phyloP scores from a whole-genome alignment of 2,329 filamentous ascomycete genomes.

The Zalaria obscura region DNA sequence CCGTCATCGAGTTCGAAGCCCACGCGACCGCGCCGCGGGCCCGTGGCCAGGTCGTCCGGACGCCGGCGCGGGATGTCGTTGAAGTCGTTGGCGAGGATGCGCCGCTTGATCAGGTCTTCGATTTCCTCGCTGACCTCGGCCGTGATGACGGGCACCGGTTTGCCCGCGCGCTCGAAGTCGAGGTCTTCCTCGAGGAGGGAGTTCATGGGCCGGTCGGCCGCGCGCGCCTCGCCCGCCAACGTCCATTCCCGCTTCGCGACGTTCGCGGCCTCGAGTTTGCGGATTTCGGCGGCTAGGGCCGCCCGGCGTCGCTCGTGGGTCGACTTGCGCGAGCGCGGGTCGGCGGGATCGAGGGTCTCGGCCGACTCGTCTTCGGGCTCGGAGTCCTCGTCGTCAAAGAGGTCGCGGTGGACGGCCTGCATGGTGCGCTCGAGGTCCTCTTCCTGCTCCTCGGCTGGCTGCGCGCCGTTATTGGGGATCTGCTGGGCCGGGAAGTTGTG shows the following conservation, averaged over 20 bases:
- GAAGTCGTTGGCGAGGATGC: conserved; percentile 80
- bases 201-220: conserved; percentile 70
- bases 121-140: conserved; percentile 82
- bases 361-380: conserved; percentile 41
- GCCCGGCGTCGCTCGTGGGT: conserved; percentile 78
- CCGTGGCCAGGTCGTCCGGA: conserved; percentile 55
- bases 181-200: conserved; percentile 89
- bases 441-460: conserved; percentile 33
- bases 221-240: conserved; percentile 73
- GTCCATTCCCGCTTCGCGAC: conserved; percentile 88
- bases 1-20: conserved; percentile 67
- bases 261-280: conserved; percentile 75
- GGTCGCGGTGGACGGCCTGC: conserved; percentile 70
- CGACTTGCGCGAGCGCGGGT: conserved; percentile 62
- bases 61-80: conserved; percentile 78
- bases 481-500: conserved; percentile 30
- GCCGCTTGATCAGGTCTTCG: conserved; percentile 84
- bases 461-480: conserved; percentile 24
- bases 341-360: conserved; percentile 48
- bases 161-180: conserved; percentile 89
- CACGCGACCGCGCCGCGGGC: conserved; percentile 50
- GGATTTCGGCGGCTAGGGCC: conserved; percentile 78
- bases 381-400: conserved; percentile 72
- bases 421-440: conserved; percentile 71
- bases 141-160: conserved; percentile 87